Evolutionary conservation across 495 filamentous ascomycete genomes (phyloP).

Genomic region (Entonaema liquescens): DNA sequence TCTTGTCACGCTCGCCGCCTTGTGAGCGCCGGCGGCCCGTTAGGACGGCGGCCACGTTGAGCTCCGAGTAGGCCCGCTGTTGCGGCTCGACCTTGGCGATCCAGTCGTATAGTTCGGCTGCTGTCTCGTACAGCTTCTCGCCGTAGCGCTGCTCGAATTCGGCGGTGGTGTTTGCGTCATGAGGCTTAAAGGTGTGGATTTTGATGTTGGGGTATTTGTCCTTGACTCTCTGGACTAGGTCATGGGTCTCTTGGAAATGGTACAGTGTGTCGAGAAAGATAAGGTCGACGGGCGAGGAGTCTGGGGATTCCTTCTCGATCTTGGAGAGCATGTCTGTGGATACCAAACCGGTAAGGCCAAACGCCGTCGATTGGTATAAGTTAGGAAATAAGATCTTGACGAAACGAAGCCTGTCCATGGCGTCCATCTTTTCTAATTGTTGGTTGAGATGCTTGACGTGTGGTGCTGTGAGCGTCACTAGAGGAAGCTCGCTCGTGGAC

Average conservation of each 20-base stretch:
- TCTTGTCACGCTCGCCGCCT: constrained; percentile 88
- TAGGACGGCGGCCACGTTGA: constrained; percentile 89
- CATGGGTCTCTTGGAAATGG: constrained; percentile 91
- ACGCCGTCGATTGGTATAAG: constrained; percentile 97
- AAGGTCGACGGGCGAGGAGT: constrained; percentile 74
- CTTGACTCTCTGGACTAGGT: constrained; percentile 80
- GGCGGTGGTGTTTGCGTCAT: constrained; percentile 69
- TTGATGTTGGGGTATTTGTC: constrained; percentile 77
- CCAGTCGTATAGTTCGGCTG: constrained; percentile 93
- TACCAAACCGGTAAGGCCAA: constrained; percentile 91
- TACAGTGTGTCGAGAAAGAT: constrained; percentile 98
- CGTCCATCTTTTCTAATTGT: constrained; percentile 81
- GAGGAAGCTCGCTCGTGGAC: constrained; percentile 64
- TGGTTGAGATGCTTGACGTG: constrained; percentile 91
- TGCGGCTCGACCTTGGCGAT: constrained; percentile 96
- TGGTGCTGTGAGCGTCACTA: constrained; percentile 84
- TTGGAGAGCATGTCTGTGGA: constrained; percentile 96
- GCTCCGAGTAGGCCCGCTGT: constrained; percentile 87
- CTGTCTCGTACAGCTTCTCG: constrained; percentile 82
- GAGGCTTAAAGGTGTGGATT: constrained; percentile 89
- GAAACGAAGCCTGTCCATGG: constrained; percentile 87
- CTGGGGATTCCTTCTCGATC: constrained; percentile 72
- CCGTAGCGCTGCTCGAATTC: constrained; percentile 87
- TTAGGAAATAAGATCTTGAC: constrained; percentile 87
- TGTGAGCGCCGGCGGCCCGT: constrained; percentile 95